Base-by-base conservation (phyloP, 768 basidiomycete genomes). In the Leccinum pellstonianum region DNA sequence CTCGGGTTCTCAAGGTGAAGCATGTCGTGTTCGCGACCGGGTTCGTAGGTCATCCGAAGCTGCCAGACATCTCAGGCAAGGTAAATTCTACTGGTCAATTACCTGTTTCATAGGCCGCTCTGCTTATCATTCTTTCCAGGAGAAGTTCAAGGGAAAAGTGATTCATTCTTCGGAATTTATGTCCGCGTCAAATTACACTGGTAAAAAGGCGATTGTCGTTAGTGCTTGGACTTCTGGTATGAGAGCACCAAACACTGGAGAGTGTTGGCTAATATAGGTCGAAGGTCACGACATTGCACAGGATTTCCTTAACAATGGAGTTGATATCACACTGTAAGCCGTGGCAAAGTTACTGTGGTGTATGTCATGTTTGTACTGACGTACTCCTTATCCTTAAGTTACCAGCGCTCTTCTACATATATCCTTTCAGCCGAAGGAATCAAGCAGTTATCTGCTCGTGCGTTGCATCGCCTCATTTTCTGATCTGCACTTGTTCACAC, bases 141-240 rank as follows among this genome's bases (percentile, higher is more conserved):
- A 79, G 23, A 65, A 66, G 11, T 90, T 84, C 74, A 81, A 81
- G 64, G 87, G 88, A 4, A 67, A 77, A 47, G 62, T 77, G 1
- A 50, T 81, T 1, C 88, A 90, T 67, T 85, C 87, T 0, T 75
- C 76, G 1, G 61, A 78, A 19, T 83, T 83, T 68, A 80, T 76
- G 21, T 74, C 75, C 4, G 83, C 83, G 0, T 62, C 71, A 2
- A 81, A 80, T 35, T 80, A 82, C 63, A 59, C 72, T 5, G 86
- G 86, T 5, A 88, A 88, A 76, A 87, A 83, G 64, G 86, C 81
- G 6, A 76, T 88, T 1, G 77, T 90, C n/a, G 76, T 90, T 3
- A 87, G 88, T 14, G 81, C 87, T 17, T 83, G 84, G 41, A 86
- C 82, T 54, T 86, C 86, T 19, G 81, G 81, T 81, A 65, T 17